These are phyloP conservation scores for Paxillus involutus DNA, from an alignment of 768 basidiomycete species.

Conservation along the genomic window DNA sequence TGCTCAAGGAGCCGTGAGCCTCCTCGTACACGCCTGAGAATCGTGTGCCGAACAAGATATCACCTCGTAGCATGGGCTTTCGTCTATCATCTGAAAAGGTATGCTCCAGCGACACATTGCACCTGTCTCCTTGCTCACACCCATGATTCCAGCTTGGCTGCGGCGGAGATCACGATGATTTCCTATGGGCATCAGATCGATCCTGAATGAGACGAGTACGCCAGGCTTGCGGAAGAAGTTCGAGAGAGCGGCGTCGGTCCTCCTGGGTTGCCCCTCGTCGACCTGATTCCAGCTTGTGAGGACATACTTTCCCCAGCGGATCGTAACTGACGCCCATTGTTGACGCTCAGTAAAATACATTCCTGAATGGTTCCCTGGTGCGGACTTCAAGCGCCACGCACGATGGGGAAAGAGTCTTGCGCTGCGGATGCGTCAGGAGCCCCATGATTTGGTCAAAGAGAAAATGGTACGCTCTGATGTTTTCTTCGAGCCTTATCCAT, in stretches of 20 bases:
- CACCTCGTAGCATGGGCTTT: slow-evolving; percentile 1
- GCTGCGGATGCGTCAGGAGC: slow-evolving; percentile 8
- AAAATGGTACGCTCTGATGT: neutral
- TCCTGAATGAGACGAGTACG: slow-evolving; percentile 32
- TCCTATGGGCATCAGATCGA: slow-evolving; percentile 38
- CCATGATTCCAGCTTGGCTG: no score
- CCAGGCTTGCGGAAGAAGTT: slow-evolving; percentile 25
- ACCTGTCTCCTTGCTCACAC: no score
- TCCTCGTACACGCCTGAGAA: neutral
- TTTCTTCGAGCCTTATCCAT: neutral
- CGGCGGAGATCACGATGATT: slow-evolving; percentile 25
- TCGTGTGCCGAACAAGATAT: neutral
- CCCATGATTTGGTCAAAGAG: neutral
- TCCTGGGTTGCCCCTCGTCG: neutral
- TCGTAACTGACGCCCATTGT: neutral
- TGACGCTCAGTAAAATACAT: slow-evolving; percentile 14
- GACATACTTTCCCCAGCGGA: neutral
- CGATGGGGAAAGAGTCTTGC: slow-evolving; percentile 31
- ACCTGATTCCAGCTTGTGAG: slow-evolving; percentile 8
- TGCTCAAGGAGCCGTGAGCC: neutral
- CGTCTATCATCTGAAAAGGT: neutral
- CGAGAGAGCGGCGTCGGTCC: slow-evolving; percentile 1
- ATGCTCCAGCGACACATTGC: no score
- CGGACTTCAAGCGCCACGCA: slow-evolving; percentile 28
- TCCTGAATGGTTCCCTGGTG: slow-evolving; percentile 29